Evolutionary conservation across 495 filamentous ascomycete genomes (phyloP).

Genomic region (Penicillium mononematosum): DNA sequence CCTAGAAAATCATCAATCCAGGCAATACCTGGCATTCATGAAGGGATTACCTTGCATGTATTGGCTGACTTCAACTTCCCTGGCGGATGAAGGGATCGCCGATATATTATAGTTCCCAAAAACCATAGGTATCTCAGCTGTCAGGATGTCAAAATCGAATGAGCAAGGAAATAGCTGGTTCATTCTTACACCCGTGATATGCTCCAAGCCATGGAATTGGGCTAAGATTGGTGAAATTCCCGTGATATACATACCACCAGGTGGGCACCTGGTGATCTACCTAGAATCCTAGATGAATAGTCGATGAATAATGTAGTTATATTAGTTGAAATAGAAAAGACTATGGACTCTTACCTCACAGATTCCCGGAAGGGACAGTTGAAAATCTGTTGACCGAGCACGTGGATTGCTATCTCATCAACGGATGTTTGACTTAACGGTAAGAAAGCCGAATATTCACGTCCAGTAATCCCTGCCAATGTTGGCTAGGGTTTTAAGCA

Average conservation of each 20-base stretch:
- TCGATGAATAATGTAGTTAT: background rate
- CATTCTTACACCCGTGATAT: slow-evolving; percentile 42
- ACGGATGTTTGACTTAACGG: slow-evolving; percentile 8
- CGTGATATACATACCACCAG: slow-evolving; percentile 52
- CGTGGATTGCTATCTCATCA: slow-evolving; percentile 9
- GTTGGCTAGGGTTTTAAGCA: background rate
- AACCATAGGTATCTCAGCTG: slow-evolving; percentile 40
- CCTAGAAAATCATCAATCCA: slow-evolving; percentile 26
- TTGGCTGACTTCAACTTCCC: slow-evolving; percentile 13
- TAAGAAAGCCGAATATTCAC: slow-evolving; percentile 10
- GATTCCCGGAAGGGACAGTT: slow-evolving; percentile 4
- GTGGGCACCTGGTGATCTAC: slow-evolving; percentile 32
- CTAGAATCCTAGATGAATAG: slow-evolving; percentile 9
- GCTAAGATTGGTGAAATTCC: slow-evolving; percentile 47
- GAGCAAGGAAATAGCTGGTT: background rate
- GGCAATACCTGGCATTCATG: background rate
- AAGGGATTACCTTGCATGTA: slow-evolving; percentile 23
- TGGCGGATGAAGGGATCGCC: background rate
- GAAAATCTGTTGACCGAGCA: background rate
- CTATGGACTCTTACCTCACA: background rate
- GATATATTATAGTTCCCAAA: slow-evolving; percentile 39
- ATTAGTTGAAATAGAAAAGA: background rate
- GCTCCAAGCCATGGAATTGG: slow-evolving; percentile 47
- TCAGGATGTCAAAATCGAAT: background rate
- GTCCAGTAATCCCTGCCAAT: slow-evolving; percentile 10